phyloP scores from a whole-genome alignment of 306 rosid species.

The Quercus mongolica region DNA sequence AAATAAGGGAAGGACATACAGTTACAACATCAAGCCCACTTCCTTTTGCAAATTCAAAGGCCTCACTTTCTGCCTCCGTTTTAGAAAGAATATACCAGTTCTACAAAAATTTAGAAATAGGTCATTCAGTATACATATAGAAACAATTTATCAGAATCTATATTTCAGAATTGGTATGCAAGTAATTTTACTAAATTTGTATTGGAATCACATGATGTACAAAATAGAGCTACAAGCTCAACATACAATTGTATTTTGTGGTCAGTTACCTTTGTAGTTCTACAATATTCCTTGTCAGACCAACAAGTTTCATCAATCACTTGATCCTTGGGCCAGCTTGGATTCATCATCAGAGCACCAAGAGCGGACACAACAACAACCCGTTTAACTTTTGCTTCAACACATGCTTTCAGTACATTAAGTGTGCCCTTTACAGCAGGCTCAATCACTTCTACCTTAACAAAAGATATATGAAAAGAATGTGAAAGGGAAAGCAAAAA shows the following conservation, averaged over 20 bases:
- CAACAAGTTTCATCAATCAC: conserved; percentile 43
- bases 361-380: conserved; percentile 39
- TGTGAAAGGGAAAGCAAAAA: too few relatives aligned
- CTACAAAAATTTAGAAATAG: conserved; percentile 31
- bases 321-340: conserved; percentile 29
- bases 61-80: conserved; percentile 74
- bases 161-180: too few relatives aligned
- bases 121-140: neutral
- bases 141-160: too few relatives aligned
- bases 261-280: conserved; percentile 24
- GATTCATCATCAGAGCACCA: conserved; percentile 27
- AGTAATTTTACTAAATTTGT: neutral
- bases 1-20: conserved; percentile 49
- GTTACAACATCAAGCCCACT: conserved; percentile 49
- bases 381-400: conserved; percentile 34
- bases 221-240: neutral
- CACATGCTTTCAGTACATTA: conserved; percentile 40
- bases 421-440: conserved; percentile 30
- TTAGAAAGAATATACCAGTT: conserved; percentile 74
- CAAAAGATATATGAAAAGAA: neutral
- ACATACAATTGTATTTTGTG: neutral
- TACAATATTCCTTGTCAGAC: conserved; percentile 44
- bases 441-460: conserved; percentile 25
- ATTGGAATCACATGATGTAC: too few relatives aligned
- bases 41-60: conserved; percentile 45